These are phyloP conservation scores for Neurospora sp. DNA, from an alignment of 2,329 filamentous ascomycete species.

Conservation along the genomic window DNA sequence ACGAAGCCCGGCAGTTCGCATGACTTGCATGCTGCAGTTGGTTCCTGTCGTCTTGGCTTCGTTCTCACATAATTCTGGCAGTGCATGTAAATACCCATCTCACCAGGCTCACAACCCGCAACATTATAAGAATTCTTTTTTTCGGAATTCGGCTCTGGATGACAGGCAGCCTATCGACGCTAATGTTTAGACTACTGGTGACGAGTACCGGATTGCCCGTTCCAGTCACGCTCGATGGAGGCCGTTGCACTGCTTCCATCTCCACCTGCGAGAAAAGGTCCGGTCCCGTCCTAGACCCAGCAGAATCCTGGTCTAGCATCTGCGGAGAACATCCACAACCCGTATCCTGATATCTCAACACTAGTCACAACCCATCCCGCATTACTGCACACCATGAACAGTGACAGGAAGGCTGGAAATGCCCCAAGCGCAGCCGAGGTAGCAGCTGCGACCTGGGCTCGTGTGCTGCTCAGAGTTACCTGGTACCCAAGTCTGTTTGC, in stretches of 20 bases:
- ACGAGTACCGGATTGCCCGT: not conserved
- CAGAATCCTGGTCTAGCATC: not conserved
- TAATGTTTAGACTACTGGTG: not conserved
- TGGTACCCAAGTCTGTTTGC: conserved; percentile 6
- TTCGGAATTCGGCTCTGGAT: not conserved
- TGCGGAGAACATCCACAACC: not conserved
- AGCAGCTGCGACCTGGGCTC: not conserved
- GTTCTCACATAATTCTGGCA: not conserved
- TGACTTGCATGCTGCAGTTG: not conserved
- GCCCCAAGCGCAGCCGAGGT: not conserved
- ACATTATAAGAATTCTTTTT: not conserved
- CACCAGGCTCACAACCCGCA: not conserved
- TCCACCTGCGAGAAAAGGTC: not conserved
- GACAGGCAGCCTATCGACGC: not conserved
- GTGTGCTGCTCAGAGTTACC: not conserved
- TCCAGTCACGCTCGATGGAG: not conserved
- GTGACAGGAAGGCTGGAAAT: not conserved
- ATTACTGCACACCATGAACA: not conserved
- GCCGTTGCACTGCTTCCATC: not conserved
- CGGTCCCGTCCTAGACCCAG: not conserved
- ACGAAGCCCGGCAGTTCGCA: not conserved
- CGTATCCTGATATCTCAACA: not conserved
- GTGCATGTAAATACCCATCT: not conserved
- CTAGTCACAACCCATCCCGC: not conserved
- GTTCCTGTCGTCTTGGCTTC: not conserved